These are phyloP conservation scores for Colletotrichum gigasporum DNA, from an alignment of 2,329 filamentous ascomycete genomes.

Conservation along the genomic window DNA sequence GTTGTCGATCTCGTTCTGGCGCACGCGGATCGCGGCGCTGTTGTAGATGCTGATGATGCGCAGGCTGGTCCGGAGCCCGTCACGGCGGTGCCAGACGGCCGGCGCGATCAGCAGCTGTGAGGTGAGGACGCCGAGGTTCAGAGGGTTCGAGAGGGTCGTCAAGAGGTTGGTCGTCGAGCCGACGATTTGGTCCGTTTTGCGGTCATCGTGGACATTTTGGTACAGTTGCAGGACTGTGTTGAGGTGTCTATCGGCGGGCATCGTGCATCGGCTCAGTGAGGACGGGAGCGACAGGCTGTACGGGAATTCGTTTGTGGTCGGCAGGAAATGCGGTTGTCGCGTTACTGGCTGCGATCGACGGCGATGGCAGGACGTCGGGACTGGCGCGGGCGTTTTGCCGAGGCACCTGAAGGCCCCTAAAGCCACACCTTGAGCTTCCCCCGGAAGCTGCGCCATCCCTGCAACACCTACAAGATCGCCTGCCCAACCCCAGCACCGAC, in stretches of 20 bases:
- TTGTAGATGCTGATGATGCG: slow-evolving; percentile 78
- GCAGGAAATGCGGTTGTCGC: not conserved
- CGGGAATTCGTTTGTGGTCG: too few species aligned
- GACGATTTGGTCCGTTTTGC: slow-evolving; percentile 65
- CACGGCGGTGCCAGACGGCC: slow-evolving; percentile 72
- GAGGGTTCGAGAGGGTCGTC: slow-evolving; percentile 75
- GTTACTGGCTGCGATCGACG: not conserved
- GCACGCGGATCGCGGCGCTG: slow-evolving; percentile 67
- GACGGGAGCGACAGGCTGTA: not conserved
- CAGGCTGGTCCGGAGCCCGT: slow-evolving; percentile 70
- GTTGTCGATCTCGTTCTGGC: slow-evolving; percentile 55
- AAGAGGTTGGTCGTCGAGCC: slow-evolving; percentile 75
- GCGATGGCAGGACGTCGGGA: slow-evolving; percentile 19
- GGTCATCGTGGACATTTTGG: slow-evolving; percentile 61
- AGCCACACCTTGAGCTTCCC: slow-evolving; percentile 25
- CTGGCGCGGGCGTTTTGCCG: slow-evolving; percentile 35
- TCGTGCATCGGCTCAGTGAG: slow-evolving; percentile 42
- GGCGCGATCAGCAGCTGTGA: slow-evolving; percentile 77
- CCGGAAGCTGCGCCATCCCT: slow-evolving; percentile 22
- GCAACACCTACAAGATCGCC: slow-evolving; percentile 12
- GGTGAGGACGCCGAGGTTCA: slow-evolving; percentile 78
- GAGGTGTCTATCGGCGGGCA: slow-evolving; percentile 74
- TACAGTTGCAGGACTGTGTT: slow-evolving; percentile 71
- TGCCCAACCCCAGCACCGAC: slow-evolving; percentile 13
- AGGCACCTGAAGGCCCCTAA: slow-evolving; percentile 36